A percentile compares a stretch with the other conserved stretches of the same genome.
Evolutionary conservation across 1,284 basidiomycete genomes (phyloP).

Genomic region (Sanghuangporus sanghuang): DNA sequence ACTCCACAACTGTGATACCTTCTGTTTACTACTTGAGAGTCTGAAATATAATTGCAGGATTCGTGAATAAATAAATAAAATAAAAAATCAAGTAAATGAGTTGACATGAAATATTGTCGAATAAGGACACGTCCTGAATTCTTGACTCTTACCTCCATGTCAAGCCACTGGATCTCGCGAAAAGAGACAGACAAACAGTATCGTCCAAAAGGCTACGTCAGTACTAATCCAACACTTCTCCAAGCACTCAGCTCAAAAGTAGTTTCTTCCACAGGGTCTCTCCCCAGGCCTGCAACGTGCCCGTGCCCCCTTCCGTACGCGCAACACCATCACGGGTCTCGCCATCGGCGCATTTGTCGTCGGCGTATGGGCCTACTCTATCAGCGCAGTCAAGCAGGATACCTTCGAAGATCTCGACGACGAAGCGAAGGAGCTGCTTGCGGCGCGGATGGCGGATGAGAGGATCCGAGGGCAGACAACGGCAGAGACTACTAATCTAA

Average conservation of each 20-base stretch:
- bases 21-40: too few relatives aligned
- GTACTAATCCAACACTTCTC: constrained; percentile 8
- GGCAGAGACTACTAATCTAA: background rate
- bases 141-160: constrained; percentile 14
- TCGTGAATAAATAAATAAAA: background rate
- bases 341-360: constrained; percentile 71
- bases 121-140: background rate
- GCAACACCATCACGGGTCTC: constrained; percentile 78
- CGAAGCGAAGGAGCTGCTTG: constrained; percentile 54
- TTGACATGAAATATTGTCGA: background rate
- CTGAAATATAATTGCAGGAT: too few relatives aligned
- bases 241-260: background rate
- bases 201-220: constrained; percentile 24
- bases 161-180: constrained; percentile 21
- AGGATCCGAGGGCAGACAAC: constrained; percentile 10
- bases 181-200: constrained; percentile 22
- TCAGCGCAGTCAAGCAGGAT: constrained; percentile 90
- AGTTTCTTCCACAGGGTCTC: constrained; percentile 54
- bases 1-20: too few relatives aligned
- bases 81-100: background rate
- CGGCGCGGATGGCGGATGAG: constrained; percentile 28
- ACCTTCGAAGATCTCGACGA: constrained; percentile 84
- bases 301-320: constrained; percentile 74
- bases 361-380: constrained; percentile 91
- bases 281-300: constrained; percentile 86